Percentiles rank a stretch among this genome's conserved stretches.
Conservation (phyloP, 495 filamentous ascomycete genomes). For the Melanomma pulvis-pyrius region DNA sequence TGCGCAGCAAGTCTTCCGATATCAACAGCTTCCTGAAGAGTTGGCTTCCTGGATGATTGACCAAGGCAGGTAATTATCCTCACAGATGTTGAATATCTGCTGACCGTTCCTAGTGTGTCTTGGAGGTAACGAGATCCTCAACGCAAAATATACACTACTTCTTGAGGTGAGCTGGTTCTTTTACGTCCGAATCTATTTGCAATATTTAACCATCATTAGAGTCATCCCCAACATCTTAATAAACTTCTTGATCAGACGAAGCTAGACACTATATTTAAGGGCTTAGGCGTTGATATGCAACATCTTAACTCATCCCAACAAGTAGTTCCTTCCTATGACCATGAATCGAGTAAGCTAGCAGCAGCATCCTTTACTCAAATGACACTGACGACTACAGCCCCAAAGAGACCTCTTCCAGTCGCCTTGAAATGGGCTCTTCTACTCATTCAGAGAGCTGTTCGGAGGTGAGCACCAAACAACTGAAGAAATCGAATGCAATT, state of each 20-base stretch:
- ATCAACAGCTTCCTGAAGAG: slow-evolving; percentile 64
- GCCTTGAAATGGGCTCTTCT: slow-evolving; percentile 20
- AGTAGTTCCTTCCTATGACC: slow-evolving; percentile 13
- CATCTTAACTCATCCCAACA: background rate
- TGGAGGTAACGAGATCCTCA: slow-evolving; percentile 63
- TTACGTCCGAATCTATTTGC: background rate
- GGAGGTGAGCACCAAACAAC: background rate
- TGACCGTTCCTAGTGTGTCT: slow-evolving; percentile 50
- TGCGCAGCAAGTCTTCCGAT: slow-evolving; percentile 60
- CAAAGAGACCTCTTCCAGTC: slow-evolving; percentile 12
- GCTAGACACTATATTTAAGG: slow-evolving; percentile 7
- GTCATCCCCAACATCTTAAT: slow-evolving; percentile 19
- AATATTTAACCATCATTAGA: background rate
- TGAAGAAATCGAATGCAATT: background rate
- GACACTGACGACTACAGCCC: slow-evolving; percentile 2
- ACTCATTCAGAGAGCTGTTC: slow-evolving; percentile 15
- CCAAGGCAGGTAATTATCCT: slow-evolving; percentile 51
- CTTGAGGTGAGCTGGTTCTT: slow-evolving; percentile 36
- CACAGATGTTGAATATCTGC: background rate
- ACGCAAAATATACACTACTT: slow-evolving; percentile 64
- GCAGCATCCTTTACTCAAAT: too few species aligned
- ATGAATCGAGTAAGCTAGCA: slow-evolving; percentile 1
- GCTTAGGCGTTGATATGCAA: slow-evolving; percentile 4
- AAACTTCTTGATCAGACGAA: background rate
- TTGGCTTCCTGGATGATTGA: slow-evolving; percentile 74